Base-by-base conservation (phyloP, 192 early-diverging fungal genomes). In the Allomyces javanicus region DNA sequence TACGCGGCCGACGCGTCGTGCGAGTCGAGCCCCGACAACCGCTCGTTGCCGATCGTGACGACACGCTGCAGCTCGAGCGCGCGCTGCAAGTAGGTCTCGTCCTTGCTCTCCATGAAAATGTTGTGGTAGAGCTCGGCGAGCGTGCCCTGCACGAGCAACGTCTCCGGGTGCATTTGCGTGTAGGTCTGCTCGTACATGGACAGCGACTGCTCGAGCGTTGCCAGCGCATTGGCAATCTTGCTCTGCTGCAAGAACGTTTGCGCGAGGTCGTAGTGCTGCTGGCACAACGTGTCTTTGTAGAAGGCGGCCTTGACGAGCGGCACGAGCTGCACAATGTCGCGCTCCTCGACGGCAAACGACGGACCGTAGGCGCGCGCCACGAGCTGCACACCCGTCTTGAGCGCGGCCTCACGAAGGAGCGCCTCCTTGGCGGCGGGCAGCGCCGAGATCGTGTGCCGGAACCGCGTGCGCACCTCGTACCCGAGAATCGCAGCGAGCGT, bases 111-210 rank as follows among this genome's bases (percentile, higher is more conserved):
- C 25, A 82, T 85, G 19, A 83, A 81, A 17, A 73, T 65, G 24
- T 95, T 84, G 69, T 91, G 86, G 71, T 87, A 86, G 22, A 86
- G 76, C 81, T 92, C 79, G 19, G 96, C 89, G 61, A 95, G 77
- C 19, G 83, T 80, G 14, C 83, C 80, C 74, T 93, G 93, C 67
- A 86, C 85, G 33, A 88, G 85, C n/a, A 83, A 87, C 23, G 90
- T 91, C 66, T 94, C 92, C 0, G 86, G 80, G 68, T 98, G 93
- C 66, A 97, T 71, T 66, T 91, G 89, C 17, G 93, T 93, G 73
- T 87, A 94, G 17, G 86, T 87, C 74, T 96, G 93, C 77, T 99
- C 96, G 72, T 91, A 91, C 23, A 97, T 75, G 6, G 87, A 73
- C 64, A 89, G 72, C 14, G 93, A 87, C 73, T 97, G 91, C 25